These are phyloP conservation scores for Chalciporus pseudorubinellus DNA, from an alignment of 768 basidiomycete species.

Conservation along the genomic window DNA sequence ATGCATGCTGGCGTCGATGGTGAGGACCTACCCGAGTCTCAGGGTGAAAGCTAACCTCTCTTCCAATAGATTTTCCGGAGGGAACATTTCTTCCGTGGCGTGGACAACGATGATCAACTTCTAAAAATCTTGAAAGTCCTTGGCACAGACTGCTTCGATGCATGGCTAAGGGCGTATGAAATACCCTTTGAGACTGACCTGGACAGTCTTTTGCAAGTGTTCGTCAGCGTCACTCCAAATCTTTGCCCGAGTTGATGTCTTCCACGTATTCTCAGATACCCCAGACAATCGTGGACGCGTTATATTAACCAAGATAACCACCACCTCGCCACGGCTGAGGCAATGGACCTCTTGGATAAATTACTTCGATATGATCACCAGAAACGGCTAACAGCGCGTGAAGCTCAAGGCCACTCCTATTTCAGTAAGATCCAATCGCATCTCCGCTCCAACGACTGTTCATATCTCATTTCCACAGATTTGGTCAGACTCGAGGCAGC, in stretches of 20 bases:
- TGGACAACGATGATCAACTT: conserved; percentile 71
- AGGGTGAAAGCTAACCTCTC: not conserved
- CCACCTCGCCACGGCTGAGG: conserved; percentile 56
- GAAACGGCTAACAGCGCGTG: conserved; percentile 63
- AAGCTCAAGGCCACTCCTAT: conserved; percentile 65
- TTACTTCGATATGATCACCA: conserved; percentile 68
- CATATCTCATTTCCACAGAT: conserved; percentile 36
- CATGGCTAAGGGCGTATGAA: conserved; percentile 56
- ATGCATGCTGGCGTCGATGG: conserved; percentile 75
- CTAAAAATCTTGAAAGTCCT: conserved; percentile 67
- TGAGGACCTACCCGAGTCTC: conserved; percentile 28
- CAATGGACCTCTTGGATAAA: conserved; percentile 64
- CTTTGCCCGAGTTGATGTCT: conserved; percentile 1
- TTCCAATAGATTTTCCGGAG: conserved; percentile 59
- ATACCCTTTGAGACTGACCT: conserved; percentile 65
- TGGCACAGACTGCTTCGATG: conserved; percentile 64
- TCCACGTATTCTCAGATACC: conserved; percentile 39
- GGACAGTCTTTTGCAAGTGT: conserved; percentile 54
- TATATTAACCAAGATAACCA: conserved; percentile 61
- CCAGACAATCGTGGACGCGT: conserved; percentile 62
- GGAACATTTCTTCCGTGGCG: conserved; percentile 74
- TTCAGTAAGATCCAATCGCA: conserved; percentile 46
- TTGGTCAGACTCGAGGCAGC: conserved; percentile 47
- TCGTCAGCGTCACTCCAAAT: conserved; percentile 11
- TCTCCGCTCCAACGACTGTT: conserved; percentile 15